A percentile compares a stretch with the other conserved stretches of the same genome.
Evolutionary conservation across 2,329 filamentous ascomycete species (phyloP).

Genomic region (Cyphellophora attinorum): DNA sequence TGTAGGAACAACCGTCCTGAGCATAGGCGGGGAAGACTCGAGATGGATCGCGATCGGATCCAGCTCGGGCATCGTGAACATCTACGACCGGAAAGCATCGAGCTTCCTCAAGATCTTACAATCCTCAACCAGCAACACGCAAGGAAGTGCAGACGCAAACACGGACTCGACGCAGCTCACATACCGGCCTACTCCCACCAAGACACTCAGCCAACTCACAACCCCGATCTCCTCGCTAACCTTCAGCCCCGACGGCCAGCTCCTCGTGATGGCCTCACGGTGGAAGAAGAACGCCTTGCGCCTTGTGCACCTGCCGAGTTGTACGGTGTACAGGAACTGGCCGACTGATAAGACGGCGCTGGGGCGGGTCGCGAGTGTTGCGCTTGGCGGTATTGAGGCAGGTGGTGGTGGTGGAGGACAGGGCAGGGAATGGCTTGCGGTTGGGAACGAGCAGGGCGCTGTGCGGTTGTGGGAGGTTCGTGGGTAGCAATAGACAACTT

Average conservation of each 20-base stretch:
- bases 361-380: conserved; percentile 68
- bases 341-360: conserved; percentile 83
- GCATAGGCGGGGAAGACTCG: conserved; percentile 62
- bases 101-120: not conserved
- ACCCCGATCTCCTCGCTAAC: conserved; percentile 70
- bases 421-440: conserved; percentile 44
- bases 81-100: conserved; percentile 63
- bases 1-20: conserved; percentile 72
- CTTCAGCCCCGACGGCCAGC: conserved; percentile 82
- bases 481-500: no score
- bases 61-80: conserved; percentile 78
- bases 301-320: conserved; percentile 80
- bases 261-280: conserved; percentile 75
- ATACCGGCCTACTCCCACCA: conserved; percentile 60
- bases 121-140: conserved; percentile 14
- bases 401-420: not conserved
- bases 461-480: conserved; percentile 86
- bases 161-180: conserved; percentile 27
- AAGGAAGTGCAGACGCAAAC: conserved; percentile 10
- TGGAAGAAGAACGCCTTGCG: conserved; percentile 83
- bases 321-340: conserved; percentile 95
- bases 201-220: conserved; percentile 73
- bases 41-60: conserved; percentile 85
- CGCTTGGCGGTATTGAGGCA: conserved; percentile 24
- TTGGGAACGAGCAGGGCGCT: conserved; percentile 82